Percentiles rank a stretch among this genome's conserved stretches.
These are phyloP conservation scores for Neofusicoccum umdonicola DNA, from an alignment of 2,329 filamentous ascomycete species.

Conservation along the genomic window DNA sequence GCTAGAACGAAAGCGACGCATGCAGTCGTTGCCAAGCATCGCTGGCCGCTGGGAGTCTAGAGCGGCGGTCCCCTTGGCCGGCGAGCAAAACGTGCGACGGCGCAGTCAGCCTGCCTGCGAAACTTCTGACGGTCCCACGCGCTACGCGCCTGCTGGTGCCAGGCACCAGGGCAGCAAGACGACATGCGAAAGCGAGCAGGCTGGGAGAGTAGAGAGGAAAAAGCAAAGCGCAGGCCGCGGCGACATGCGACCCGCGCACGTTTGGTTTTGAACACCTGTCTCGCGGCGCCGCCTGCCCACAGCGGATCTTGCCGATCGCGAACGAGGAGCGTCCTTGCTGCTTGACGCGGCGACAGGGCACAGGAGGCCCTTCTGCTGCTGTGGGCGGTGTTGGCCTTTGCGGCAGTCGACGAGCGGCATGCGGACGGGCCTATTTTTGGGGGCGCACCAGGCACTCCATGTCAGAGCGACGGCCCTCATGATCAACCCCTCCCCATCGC, in stretches of 20 bases:
- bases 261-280: slow-evolving; percentile 10
- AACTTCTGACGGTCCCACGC: slow-evolving; percentile 6
- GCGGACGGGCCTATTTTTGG: slow-evolving; percentile 2
- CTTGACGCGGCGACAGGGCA: not conserved
- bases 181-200: not conserved
- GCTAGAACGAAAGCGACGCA: not conserved
- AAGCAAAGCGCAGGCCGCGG: not conserved
- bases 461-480: not conserved
- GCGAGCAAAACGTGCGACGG: slow-evolving; percentile 9
- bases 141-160: not conserved
- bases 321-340: slow-evolving; percentile 10
- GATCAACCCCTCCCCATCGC: not conserved
- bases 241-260: slow-evolving; percentile 6
- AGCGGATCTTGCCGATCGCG: slow-evolving; percentile 1
- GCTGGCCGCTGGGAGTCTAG: slow-evolving; percentile 5
- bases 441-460: not conserved
- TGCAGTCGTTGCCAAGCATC: slow-evolving; percentile 11
- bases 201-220: not conserved
- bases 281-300: not conserved
- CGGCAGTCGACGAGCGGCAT: not conserved
- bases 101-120: slow-evolving; percentile 6
- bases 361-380: not conserved
- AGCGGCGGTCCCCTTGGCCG: not conserved
- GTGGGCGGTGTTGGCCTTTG: not conserved
- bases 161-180: slow-evolving; percentile 9